Percentiles rank a stretch among this genome's conserved stretches.
phyloP scores from a whole-genome alignment of 345 rosid species.

The Syzygium aqueum region DNA sequence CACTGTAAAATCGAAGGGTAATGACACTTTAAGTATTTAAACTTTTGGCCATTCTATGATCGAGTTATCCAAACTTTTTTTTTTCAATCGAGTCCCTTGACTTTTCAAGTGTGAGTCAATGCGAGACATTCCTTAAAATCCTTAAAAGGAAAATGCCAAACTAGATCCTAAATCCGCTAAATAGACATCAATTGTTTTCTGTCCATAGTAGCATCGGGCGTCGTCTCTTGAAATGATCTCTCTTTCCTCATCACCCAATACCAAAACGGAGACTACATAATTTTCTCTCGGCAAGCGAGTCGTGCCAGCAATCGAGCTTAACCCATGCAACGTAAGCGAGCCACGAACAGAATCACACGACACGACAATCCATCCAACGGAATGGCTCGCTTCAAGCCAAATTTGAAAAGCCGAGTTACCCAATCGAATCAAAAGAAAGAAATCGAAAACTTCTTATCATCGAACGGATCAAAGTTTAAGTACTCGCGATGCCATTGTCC shows the following conservation, averaged over 20 bases:
- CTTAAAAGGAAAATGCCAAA: not conserved
- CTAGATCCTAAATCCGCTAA: not conserved
- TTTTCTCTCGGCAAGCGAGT: not conserved
- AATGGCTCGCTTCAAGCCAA: not conserved
- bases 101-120: not conserved
- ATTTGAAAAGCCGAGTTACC: not conserved
- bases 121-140: not conserved
- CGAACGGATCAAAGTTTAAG: not conserved
- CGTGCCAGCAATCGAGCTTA: not conserved
- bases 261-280: not conserved
- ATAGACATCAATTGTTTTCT: not conserved
- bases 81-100: not conserved
- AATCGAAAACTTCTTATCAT: not conserved
- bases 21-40: not conserved
- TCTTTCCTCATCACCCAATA: not conserved
- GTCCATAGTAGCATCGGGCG: not conserved
- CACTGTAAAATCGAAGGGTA: not conserved
- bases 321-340: not conserved
- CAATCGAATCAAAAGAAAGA: not conserved
- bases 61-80: not conserved
- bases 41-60: not conserved
- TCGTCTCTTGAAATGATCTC: not conserved
- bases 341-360: not conserved
- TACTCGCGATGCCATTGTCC: not conserved
- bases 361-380: not conserved